Percentiles rank a stretch among this genome's conserved stretches.
Conservation (phyloP, 73 alveolate species). For the Halteria grandinella region DNA sequence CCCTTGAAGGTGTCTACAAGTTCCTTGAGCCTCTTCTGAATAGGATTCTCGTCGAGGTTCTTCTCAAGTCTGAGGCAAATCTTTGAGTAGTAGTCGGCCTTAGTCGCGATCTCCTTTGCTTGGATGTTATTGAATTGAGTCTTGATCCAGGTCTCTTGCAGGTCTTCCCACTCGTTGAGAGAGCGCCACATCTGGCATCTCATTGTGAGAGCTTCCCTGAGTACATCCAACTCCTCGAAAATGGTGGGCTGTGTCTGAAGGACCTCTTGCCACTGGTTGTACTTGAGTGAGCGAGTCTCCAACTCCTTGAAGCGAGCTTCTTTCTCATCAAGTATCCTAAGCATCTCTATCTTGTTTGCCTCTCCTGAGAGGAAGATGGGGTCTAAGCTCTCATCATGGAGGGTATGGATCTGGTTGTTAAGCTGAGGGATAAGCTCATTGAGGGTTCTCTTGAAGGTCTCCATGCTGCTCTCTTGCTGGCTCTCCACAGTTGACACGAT, state of each 20-base stretch:
- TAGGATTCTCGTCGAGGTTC: slow-evolving; percentile 79
- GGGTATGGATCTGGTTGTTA: slow-evolving; percentile 31
- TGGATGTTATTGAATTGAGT: slow-evolving; percentile 62
- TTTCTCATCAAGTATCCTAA: slow-evolving; percentile 22
- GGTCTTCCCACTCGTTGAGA: slow-evolving; percentile 82
- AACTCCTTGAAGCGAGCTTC: slow-evolving; percentile 51
- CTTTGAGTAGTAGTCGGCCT: slow-evolving; percentile 79
- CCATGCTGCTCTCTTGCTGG: slow-evolving; percentile 55
- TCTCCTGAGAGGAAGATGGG: slow-evolving; percentile 54
- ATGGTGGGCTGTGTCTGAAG: slow-evolving; percentile 62
- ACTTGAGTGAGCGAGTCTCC: slow-evolving; percentile 23
- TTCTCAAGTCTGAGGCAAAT: slow-evolving; percentile 78
- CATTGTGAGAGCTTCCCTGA: slow-evolving; percentile 69
- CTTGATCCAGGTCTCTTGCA: slow-evolving; percentile 70
- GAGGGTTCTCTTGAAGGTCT: slow-evolving; percentile 46
- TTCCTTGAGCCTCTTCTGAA: slow-evolving; percentile 68
- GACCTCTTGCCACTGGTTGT: slow-evolving; percentile 59
- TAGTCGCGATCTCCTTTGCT: slow-evolving; percentile 77
- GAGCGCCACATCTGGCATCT: slow-evolving; percentile 86
- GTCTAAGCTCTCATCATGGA: slow-evolving; percentile 16
- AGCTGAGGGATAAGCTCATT: slow-evolving; percentile 51
- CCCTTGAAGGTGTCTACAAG: slow-evolving; percentile 82
- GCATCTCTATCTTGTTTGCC: slow-evolving; percentile 48
- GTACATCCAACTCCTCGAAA: slow-evolving; percentile 74
- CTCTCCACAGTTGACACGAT: slow-evolving; percentile 42